phyloP scores from a whole-genome alignment of 2,329 filamentous ascomycete species.

The Colletotrichum sp. region DNA sequence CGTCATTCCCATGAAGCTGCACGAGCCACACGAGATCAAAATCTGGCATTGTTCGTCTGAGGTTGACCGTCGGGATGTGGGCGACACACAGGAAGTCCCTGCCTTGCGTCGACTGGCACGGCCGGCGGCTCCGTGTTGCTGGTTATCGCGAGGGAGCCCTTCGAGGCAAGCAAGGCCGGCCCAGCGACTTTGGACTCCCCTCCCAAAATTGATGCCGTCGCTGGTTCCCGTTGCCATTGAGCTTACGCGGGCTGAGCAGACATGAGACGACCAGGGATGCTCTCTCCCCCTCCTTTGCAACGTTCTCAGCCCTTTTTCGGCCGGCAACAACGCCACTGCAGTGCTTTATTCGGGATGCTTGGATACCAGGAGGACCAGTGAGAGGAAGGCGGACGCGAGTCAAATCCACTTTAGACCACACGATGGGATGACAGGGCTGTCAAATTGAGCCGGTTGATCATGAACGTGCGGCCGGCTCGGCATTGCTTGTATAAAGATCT shows the following conservation, averaged over 20 bases:
- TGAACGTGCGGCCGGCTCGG: background rate
- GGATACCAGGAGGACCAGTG: background rate
- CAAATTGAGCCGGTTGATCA: background rate
- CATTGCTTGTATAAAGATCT: background rate
- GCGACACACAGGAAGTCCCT: background rate
- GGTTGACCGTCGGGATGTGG: background rate
- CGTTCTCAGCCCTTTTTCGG: background rate
- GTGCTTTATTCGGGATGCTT: background rate
- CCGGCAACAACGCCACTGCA: background rate
- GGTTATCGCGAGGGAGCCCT: background rate
- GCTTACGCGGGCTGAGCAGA: background rate
- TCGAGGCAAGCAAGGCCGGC: background rate
- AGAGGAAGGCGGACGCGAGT: background rate
- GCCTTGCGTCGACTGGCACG: background rate
- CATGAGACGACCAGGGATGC: background rate
- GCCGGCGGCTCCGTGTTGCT: background rate
- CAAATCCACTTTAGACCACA: constrained; percentile 1
- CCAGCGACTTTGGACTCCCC: background rate
- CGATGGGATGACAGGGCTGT: background rate
- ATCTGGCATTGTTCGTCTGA: constrained; percentile 1
- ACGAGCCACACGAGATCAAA: background rate
- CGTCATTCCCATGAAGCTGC: background rate
- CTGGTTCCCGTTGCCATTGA: background rate
- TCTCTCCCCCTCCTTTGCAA: background rate
- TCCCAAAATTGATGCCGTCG: too few species aligned